These are phyloP conservation scores for Diphasiastrum complanatum DNA, from an alignment of 83 land plant species.

Conservation along the genomic window DNA sequence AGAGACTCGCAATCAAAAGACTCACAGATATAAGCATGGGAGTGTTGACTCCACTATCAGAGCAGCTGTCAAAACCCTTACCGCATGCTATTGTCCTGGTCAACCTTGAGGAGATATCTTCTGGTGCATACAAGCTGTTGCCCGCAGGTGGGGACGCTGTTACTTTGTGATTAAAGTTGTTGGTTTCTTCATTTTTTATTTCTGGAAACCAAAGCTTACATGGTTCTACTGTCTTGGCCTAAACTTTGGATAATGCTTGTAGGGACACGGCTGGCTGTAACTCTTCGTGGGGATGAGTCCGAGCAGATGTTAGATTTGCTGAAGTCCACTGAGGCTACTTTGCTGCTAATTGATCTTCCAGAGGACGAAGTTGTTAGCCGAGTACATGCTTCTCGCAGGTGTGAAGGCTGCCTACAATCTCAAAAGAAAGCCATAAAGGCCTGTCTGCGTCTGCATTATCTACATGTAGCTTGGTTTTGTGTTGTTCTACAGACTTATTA, in stretches of 20 bases:
- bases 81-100: constrained; percentile 79
- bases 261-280: constrained; percentile 82
- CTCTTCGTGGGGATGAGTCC: constrained; percentile 81
- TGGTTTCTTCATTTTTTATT: constrained; percentile 4
- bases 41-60: constrained; percentile 79
- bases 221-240: neutral
- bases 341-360: constrained; percentile 70
- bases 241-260: constrained; percentile 2
- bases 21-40: constrained; percentile 93
- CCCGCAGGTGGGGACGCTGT: constrained; percentile 53
- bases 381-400: constrained; percentile 99
- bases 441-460: neutral
- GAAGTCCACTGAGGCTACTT: constrained; percentile 54
- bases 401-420: neutral
- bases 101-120: constrained; percentile 68
- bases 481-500: neutral
- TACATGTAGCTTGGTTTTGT: neutral
- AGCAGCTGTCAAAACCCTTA: constrained; percentile 84
- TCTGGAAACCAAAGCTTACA: neutral
- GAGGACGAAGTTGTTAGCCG: constrained; percentile 55
- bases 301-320: constrained; percentile 57
- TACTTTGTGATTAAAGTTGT: neutral
- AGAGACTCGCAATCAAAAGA: constrained; percentile 91
- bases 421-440: neutral
- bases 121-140: constrained; percentile 70